These are phyloP conservation scores for Eimeria acervulina DNA, from an alignment of 169 alveolate genomes.

Conservation along the genomic window DNA sequence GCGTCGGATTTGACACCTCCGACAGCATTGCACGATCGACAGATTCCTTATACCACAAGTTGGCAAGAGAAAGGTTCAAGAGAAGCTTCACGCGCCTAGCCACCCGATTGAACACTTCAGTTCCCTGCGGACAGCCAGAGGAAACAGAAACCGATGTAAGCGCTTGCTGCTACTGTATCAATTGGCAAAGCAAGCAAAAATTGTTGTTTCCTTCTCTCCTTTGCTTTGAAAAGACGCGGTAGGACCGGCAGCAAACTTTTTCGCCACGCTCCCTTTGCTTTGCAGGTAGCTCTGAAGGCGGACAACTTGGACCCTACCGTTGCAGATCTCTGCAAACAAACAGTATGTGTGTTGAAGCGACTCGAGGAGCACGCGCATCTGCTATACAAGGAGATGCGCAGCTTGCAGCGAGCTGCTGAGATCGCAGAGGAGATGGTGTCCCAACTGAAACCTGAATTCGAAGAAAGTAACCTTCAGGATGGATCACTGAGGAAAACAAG, in stretches of 20 bases:
- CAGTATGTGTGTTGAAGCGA: constrained; percentile 1
- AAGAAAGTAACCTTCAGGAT: not conserved
- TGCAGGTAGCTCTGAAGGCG: not conserved
- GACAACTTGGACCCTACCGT: not conserved
- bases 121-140: not conserved
- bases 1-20: not conserved
- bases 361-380: constrained; percentile 25
- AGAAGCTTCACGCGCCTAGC: constrained; percentile 36
- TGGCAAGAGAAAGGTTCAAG: constrained; percentile 55
- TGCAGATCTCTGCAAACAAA: not conserved
- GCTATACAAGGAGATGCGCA: constrained; percentile 7
- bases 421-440: not conserved
- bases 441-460: constrained; percentile 20
- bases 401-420: constrained; percentile 61
- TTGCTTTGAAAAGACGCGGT: not conserved
- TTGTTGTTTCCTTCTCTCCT: not conserved
- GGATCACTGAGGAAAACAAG: not conserved
- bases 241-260: too few relatives aligned
- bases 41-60: constrained; percentile 15
- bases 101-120: not conserved
- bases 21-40: not conserved
- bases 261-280: not conserved
- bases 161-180: not conserved
- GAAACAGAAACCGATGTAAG: constrained; percentile 1
- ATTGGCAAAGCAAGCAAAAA: not conserved